Evolutionary conservation across 306 rosid species (phyloP).

Genomic region (Pueraria montana): DNA sequence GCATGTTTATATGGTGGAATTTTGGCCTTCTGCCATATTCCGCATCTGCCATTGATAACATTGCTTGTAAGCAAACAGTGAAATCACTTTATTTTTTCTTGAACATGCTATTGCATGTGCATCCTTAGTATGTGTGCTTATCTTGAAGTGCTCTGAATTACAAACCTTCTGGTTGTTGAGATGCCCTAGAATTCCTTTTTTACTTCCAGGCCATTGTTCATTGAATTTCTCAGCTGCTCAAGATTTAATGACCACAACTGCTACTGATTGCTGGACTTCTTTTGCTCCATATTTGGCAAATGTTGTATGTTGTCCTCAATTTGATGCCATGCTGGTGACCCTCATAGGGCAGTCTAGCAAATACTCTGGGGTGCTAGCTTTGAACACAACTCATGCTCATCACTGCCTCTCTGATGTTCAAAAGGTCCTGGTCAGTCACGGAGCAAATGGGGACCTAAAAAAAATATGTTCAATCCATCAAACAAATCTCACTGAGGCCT

Average conservation of each 20-base stretch:
- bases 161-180: constrained; percentile 21
- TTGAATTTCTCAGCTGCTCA: constrained; percentile 61
- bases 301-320: constrained; percentile 79
- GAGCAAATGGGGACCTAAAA: constrained; percentile 61
- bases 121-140: background rate
- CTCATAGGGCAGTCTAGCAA: constrained; percentile 75
- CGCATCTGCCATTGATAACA: no score
- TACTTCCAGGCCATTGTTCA: constrained; percentile 64
- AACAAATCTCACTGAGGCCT: constrained; percentile 65
- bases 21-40: no score
- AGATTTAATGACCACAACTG: constrained; percentile 60
- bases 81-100: constrained; percentile 17
- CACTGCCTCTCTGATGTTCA: constrained; percentile 76
- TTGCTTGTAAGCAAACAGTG: background rate
- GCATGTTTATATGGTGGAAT: no score
- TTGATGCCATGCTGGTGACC: constrained; percentile 60
- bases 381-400: constrained; percentile 62
- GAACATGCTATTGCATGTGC: constrained; percentile 30
- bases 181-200: constrained; percentile 33
- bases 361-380: constrained; percentile 63
- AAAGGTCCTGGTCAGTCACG: constrained; percentile 67
- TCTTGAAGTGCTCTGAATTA: constrained; percentile 35
- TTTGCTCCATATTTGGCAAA: constrained; percentile 79
- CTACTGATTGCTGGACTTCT: constrained; percentile 71
- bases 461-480: constrained; percentile 61